Conservation (phyloP, 2,329 filamentous ascomycete species). For the Pseudocercospora fuligena region DNA sequence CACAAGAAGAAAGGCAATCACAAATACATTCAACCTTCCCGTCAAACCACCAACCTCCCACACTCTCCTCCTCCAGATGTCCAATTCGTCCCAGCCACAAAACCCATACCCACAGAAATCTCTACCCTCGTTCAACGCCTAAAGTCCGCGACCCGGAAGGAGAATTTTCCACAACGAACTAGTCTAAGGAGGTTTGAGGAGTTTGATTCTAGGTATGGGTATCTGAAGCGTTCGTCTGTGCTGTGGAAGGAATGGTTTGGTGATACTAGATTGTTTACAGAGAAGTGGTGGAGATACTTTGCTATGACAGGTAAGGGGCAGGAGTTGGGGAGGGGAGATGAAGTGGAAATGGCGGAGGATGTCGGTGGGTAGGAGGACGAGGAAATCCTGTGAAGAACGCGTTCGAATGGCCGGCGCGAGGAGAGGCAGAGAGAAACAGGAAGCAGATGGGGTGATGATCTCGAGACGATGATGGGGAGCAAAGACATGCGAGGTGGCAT, state of each 20-base stretch:
- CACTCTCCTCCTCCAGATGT: background rate
- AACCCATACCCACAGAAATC: background rate
- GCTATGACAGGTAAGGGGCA: slow-evolving; percentile 5
- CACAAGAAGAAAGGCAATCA: background rate
- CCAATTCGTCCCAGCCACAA: background rate
- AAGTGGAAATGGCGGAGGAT: background rate
- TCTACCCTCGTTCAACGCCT: background rate
- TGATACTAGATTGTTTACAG: slow-evolving; percentile 20
- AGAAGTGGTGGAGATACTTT: slow-evolving; percentile 22
- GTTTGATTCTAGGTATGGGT: slow-evolving; percentile 4
- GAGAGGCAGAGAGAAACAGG: too few species aligned
- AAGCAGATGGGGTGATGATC: too few species aligned
- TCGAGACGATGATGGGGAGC: too few species aligned
- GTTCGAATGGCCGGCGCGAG: too few species aligned
- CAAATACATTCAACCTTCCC: background rate
- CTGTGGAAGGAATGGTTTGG: slow-evolving; percentile 16
- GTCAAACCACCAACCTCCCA: background rate
- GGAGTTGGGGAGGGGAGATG: slow-evolving; percentile 8
- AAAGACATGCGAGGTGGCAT: too few species aligned
- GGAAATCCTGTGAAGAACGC: too few species aligned
- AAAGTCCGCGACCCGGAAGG: background rate
- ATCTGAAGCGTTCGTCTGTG: background rate
- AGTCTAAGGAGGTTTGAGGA: background rate
- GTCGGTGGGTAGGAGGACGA: too few species aligned
- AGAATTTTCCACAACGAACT: background rate